Conservation (phyloP, 495 filamentous ascomycete genomes). For the Thermothielavioides terrestris region DNA sequence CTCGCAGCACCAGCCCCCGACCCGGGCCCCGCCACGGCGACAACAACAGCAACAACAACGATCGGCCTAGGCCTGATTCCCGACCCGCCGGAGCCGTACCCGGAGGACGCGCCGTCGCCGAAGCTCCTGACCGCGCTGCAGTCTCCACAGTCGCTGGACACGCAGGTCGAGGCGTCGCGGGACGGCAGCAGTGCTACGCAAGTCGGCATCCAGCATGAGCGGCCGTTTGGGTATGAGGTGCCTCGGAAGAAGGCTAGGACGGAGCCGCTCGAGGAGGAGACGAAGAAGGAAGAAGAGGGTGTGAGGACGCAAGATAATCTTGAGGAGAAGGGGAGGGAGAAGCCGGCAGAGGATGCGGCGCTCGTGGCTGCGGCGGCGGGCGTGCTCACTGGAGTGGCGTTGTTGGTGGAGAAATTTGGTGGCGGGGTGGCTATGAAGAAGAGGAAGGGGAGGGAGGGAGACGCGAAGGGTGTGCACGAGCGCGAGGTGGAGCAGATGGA, state of each 20-base stretch:
- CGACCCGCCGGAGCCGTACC: conserved; percentile 23
- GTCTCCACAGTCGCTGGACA: conserved; percentile 12
- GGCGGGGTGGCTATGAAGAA: conserved; percentile 8
- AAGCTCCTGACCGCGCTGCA: conserved; percentile 19
- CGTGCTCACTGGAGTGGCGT: conserved; percentile 18
- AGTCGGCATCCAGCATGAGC: conserved; percentile 33
- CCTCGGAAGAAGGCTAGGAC: conserved; percentile 32
- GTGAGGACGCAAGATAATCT: background rate
- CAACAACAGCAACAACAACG: too few species aligned
- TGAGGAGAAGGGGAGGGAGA: conserved; percentile 1
- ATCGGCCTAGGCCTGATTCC: conserved; percentile 22
- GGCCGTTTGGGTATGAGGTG: conserved; percentile 29
- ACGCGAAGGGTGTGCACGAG: background rate
- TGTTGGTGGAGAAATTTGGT: conserved; percentile 22
- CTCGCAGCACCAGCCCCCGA: background rate
- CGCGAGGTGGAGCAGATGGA: conserved; percentile 1
- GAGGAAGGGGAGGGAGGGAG: conserved; percentile 18
- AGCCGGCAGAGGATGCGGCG: conserved; percentile 3
- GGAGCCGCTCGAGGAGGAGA: conserved; percentile 15
- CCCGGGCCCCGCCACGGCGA: too few species aligned
- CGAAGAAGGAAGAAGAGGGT: background rate
- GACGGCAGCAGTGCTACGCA: conserved; percentile 29
- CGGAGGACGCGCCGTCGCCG: conserved; percentile 16
- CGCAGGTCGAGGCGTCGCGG: conserved; percentile 8
- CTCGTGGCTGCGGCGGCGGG: conserved; percentile 16